A percentile compares a stretch with the other conserved stretches of the same genome.
phyloP scores from a whole-genome alignment of 495 filamentous ascomycete genomes.

The Xylaria sp. region DNA sequence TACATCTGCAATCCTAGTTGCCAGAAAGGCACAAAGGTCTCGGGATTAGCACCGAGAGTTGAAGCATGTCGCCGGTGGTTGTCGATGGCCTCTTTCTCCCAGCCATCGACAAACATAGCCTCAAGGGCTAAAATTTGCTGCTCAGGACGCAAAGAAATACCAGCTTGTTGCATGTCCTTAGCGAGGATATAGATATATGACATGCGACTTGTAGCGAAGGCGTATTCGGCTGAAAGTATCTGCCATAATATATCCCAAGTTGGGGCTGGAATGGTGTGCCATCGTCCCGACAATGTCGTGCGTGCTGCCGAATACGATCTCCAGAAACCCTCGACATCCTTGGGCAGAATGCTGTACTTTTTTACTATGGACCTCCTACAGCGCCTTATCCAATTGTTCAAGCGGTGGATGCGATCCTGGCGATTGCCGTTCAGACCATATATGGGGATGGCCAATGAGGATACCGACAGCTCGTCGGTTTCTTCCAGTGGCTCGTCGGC shows the following conservation, averaged over 20 bases:
- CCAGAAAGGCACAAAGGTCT: constrained; percentile 64
- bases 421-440: constrained; percentile 19
- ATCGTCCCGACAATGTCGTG: constrained; percentile 51
- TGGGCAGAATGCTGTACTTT: constrained; percentile 37
- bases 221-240: constrained; percentile 46
- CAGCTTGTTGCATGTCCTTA: constrained; percentile 66
- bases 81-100: constrained; percentile 64
- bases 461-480: constrained; percentile 28
- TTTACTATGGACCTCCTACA: constrained; percentile 12
- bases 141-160: constrained; percentile 56
- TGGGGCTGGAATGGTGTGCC: constrained; percentile 53
- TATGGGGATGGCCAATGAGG: constrained; percentile 18
- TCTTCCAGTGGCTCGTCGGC: constrained; percentile 38
- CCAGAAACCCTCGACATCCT: constrained; percentile 45
- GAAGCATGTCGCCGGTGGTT: constrained; percentile 67
- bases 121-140: constrained; percentile 71
- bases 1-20: constrained; percentile 74
- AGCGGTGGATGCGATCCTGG: constrained; percentile 24
- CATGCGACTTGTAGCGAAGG: constrained; percentile 59
- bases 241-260: constrained; percentile 65
- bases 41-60: constrained; percentile 59
- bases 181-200: constrained; percentile 64
- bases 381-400: constrained; percentile 39
- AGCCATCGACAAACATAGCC: constrained; percentile 66
- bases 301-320: constrained; percentile 52